Evolutionary conservation across 345 rosid genomes (phyloP), one percentile per base, ranked within the genome.

Genomic region (Salix dunnii): DNA sequence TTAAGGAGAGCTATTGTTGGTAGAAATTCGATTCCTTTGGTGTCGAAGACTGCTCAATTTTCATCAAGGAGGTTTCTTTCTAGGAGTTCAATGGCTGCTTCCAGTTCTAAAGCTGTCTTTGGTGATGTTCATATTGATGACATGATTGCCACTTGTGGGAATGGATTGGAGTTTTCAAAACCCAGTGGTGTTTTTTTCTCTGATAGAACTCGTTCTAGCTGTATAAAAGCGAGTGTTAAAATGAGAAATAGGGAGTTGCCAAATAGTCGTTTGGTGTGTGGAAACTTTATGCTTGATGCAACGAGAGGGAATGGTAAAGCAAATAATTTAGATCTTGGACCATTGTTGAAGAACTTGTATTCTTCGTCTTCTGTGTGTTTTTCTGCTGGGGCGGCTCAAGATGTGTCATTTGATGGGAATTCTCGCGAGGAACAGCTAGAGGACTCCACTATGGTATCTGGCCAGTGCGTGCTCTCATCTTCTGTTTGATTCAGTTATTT

Each of bases 81-180:
- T 74, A 82, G 86, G 73, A 77, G 65, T 81, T 33, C 87, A 16
- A 89, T 95, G 97, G 90, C 92, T 60, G 89, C 88, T 72, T 87
- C 94, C 77, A 84, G 95, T 77, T 88, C 97, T 36, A 84, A 88
- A 67, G 87, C 93, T 67, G 82, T 90, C 40, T 84, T 82, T 51
- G 91, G 97, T 20, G 97, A 95, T 73, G 88, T 89, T 72, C 78
- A 87, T 61, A 67, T 87, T 60, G 97, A 92, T 82, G 94, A 91
- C 68, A 78, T 91, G 42, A 76, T 85, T 74, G 62, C 90, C 27
- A 78, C 84, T 69, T 73, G 88, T 76, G 86, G 90, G 18, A 90
- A 85, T 82, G 87, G 90, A 27, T 77, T 89, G 77, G 93, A 88
- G 49, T 80, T 86, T 65, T 70, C 84, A 2, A 93, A 87, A 58